Evolutionary conservation across 1,284 basidiomycete species (phyloP), one percentile per base, ranked within the genome.

Genomic region (Sporisorium scitamineum): DNA sequence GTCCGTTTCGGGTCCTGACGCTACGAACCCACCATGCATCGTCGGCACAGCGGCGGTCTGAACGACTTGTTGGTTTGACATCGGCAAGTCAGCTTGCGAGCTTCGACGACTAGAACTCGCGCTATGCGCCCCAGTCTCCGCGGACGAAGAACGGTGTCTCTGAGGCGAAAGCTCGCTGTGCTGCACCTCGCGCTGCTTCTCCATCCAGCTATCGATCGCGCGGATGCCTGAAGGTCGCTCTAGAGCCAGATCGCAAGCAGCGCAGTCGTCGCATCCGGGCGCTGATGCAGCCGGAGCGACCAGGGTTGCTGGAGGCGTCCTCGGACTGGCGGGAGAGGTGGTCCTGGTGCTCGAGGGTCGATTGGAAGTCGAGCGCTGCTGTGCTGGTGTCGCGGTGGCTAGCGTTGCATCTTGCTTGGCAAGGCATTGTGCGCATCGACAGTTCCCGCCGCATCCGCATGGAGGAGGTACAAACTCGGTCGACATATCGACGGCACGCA

Each of bases 221-320:
- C 67, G 63, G 37, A 81, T 81, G 7, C 80, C 80, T 2, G 71
- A 70, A 1, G 78, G 78, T 16, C 65, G 61, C 32, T 75, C 65
- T 18, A 80, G 67, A 5, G 63, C 66, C 24, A 81, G 58, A 42
- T 81, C 80, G 58, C 80, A 81, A 0, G 80, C 78, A 24, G 70
- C 74, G 29, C 80, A 81, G 20, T 76, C 65, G 27, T 71, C 71
- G 54, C 80, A 81, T 1, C 68, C 70, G 11, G 39, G 27, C 18
- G 48, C 14, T 13, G 18, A 32, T 22, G 39, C 26, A 39, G 44
- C 59, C 22, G 50, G 57, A 22, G 31, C 37, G 1, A 42, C 52
- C 26, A 37, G 31, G 1, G 31, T 26, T 14, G 62, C 55, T 5
- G 66, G 52, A 26, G 66, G 66, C 24, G 59, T 65, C 26, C n/a